Percentiles rank a stretch among this genome's conserved stretches.
Evolutionary conservation across 768 basidiomycete species (phyloP).

Genomic region (Gloeopeniophorella convolvens): DNA sequence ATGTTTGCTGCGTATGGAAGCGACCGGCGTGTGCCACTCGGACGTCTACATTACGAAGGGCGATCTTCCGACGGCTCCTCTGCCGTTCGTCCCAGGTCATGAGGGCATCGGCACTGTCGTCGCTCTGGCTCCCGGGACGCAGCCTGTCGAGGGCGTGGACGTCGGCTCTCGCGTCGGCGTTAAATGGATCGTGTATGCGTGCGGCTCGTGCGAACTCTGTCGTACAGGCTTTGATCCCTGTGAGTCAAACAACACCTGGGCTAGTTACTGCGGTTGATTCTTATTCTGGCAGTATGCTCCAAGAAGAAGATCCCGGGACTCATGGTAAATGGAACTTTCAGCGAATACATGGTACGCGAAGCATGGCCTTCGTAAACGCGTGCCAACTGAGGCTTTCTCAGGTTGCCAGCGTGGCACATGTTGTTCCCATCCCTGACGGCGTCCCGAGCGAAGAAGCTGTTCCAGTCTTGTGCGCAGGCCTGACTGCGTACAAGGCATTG

Average conservation of each 20-base stretch:
- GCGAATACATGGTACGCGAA: slow-evolving; percentile 27
- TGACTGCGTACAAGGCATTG: slow-evolving; percentile 43
- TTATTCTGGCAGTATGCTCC: background rate
- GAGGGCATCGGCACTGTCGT: slow-evolving; percentile 4
- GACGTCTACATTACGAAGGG: slow-evolving; percentile 1
- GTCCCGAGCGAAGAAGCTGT: slow-evolving; percentile 37
- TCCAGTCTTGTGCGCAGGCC: slow-evolving; percentile 39
- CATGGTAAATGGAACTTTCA: slow-evolving; percentile 40
- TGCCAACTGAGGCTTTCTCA: slow-evolving; percentile 2
- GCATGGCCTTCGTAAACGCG: background rate
- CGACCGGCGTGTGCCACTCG: slow-evolving; percentile 1
- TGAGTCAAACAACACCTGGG: slow-evolving; percentile 16
- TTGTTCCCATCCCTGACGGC: slow-evolving; percentile 40
- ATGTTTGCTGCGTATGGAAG: slow-evolving; percentile 1
- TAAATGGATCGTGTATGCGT: slow-evolving; percentile 37
- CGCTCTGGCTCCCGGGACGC: background rate
- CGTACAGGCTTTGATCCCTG: slow-evolving; percentile 31
- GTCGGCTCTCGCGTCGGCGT: slow-evolving; percentile 31
- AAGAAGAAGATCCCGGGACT: slow-evolving; percentile 27
- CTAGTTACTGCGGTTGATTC: background rate
- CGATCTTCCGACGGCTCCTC: background rate
- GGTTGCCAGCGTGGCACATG: slow-evolving; percentile 32
- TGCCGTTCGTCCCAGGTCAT: background rate
- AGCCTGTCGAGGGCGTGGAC: background rate
- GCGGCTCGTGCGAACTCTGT: slow-evolving; percentile 37